A percentile compares a stretch with the other conserved stretches of the same genome.
phyloP scores from a whole-genome alignment of 306 rosid genomes.

The Inga leiocalycina region DNA sequence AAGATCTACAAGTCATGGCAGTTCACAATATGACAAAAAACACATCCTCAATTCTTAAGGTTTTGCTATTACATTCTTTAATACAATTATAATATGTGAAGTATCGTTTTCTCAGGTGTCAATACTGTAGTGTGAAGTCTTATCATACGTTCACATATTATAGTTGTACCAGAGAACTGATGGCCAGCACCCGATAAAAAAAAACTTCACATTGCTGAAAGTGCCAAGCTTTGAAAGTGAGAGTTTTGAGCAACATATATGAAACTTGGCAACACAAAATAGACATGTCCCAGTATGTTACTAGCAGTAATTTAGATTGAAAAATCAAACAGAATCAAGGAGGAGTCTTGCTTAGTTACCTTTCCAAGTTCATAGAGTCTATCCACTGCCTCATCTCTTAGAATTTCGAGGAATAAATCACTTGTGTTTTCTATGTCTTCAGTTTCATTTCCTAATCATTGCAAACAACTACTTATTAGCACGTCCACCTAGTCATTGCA shows the following conservation, averaged over 20 bases:
- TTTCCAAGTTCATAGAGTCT: conserved; percentile 77
- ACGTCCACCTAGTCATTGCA: conserved; percentile 21
- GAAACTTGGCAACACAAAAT: too few relatives aligned
- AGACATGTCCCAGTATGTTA: too few relatives aligned
- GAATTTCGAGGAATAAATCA: conserved; percentile 69
- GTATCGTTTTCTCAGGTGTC: background rate
- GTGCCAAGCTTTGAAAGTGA: too few relatives aligned
- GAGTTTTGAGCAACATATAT: too few relatives aligned
- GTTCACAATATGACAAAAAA: background rate
- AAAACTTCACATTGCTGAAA: too few relatives aligned
- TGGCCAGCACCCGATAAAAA: too few relatives aligned
- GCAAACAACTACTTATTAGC: conserved; percentile 37
- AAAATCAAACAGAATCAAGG: conserved; percentile 1
- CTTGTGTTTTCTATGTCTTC: conserved; percentile 57
- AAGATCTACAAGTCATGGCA: background rate
- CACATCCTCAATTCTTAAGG: background rate
- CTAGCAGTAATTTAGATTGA: too few relatives aligned
- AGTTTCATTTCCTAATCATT: conserved; percentile 53
- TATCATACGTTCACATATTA: too few relatives aligned
- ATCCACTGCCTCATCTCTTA: conserved; percentile 83
- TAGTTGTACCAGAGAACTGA: too few relatives aligned
- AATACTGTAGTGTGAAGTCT: too few relatives aligned
- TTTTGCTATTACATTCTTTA: background rate
- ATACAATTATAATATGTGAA: background rate
- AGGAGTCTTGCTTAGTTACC: conserved; percentile 46